Evolutionary conservation across 2,329 filamentous ascomycete species (phyloP).

Genomic region (Botrytis paeoniae): DNA sequence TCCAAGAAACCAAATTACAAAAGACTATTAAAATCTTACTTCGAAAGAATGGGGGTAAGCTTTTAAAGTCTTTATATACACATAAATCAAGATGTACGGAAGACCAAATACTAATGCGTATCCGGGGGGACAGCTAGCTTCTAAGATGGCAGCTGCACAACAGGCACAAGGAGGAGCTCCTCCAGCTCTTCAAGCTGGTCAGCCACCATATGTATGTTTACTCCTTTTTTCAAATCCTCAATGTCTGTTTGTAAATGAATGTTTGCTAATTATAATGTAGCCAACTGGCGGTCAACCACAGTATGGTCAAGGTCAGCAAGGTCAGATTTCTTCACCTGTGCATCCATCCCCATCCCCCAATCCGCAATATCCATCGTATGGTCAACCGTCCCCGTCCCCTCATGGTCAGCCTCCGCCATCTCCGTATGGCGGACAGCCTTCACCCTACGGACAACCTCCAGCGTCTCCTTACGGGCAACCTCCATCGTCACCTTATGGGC

Average conservation of each 20-base stretch:
- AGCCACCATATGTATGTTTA: constrained; percentile 17
- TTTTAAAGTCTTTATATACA: constrained; percentile 15
- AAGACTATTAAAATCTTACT: constrained; percentile 17
- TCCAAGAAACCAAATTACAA: background rate
- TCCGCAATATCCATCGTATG: background rate
- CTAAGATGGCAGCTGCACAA: constrained; percentile 21
- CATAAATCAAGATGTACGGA: constrained; percentile 7
- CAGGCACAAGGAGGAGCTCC: constrained; percentile 15
- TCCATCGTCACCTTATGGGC: background rate
- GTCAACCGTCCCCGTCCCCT: background rate
- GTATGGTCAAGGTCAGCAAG: constrained; percentile 13
- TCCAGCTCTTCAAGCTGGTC: constrained; percentile 15
- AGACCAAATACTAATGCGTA: constrained; percentile 17
- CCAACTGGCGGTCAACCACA: constrained; percentile 15
- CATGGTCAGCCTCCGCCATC: constrained; percentile 2
- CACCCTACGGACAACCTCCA: background rate
- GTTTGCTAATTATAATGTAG: constrained; percentile 12
- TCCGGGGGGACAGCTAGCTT: constrained; percentile 16
- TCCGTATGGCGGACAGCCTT: background rate
- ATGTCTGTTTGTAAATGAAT: background rate
- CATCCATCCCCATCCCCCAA: constrained; percentile 10
- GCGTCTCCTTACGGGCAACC: background rate
- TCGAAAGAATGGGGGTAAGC: constrained; percentile 20
- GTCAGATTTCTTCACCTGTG: constrained; percentile 9
- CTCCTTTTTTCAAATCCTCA: background rate